A percentile compares a stretch with the other conserved stretches of the same genome.
Conservation (phyloP, 352 stramenopile genomes). For the Globisporangium heterothallicum region DNA sequence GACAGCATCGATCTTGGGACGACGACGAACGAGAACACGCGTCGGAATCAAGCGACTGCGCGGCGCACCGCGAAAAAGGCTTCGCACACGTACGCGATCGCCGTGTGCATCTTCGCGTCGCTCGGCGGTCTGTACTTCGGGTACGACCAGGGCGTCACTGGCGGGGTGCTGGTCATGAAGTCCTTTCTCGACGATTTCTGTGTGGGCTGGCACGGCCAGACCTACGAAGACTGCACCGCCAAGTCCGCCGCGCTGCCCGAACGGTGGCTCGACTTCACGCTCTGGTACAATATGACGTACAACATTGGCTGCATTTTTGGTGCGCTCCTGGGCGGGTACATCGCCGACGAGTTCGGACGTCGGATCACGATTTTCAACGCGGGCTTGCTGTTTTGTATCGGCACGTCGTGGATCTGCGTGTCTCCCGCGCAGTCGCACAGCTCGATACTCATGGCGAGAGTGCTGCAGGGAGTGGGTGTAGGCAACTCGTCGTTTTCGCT, state of each 20-base stretch:
- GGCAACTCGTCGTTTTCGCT: slow-evolving; percentile 35
- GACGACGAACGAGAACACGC: too few relatives aligned
- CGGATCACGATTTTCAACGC: slow-evolving; percentile 28
- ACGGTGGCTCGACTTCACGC: slow-evolving; percentile 27
- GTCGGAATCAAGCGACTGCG: too few relatives aligned
- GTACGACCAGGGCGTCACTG: slow-evolving; percentile 34
- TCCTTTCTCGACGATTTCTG: slow-evolving; percentile 32
- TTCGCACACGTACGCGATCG: slow-evolving; percentile 27
- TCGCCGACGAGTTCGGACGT: slow-evolving; percentile 27
- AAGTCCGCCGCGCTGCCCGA: slow-evolving; percentile 14
- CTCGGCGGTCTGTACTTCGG: slow-evolving; percentile 36
- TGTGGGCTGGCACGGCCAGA: slow-evolving; percentile 21
- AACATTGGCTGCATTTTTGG: slow-evolving; percentile 34
- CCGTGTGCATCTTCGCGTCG: slow-evolving; percentile 35
- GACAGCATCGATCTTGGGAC: background rate
- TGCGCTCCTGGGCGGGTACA: slow-evolving; percentile 19
- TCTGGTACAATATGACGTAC: slow-evolving; percentile 28
- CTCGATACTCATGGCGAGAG: slow-evolving; percentile 14
- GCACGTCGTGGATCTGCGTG: slow-evolving; percentile 24
- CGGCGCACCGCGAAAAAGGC: slow-evolving; percentile 12
- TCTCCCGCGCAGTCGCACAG: slow-evolving; percentile 11
- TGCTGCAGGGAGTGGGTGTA: slow-evolving; percentile 24
- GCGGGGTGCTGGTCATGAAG: slow-evolving; percentile 33
- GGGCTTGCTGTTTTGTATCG: slow-evolving; percentile 25
- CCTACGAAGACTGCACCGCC: slow-evolving; percentile 18